phyloP scores from a whole-genome alignment of 140 eudicot genomes.

The Cichorium intybus region DNA sequence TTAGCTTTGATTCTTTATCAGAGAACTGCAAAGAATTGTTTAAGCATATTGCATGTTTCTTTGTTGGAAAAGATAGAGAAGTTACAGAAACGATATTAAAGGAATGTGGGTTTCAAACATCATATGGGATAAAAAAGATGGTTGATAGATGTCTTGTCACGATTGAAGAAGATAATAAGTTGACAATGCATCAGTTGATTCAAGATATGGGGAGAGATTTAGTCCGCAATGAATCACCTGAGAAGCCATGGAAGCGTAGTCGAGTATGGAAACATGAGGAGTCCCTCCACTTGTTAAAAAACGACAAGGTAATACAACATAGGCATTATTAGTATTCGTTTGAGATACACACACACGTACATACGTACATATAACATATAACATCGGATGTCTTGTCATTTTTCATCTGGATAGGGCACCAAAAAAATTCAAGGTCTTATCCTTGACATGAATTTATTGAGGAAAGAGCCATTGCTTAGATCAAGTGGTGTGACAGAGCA shows the following conservation, averaged over 20 bases:
- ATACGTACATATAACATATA: too few species aligned
- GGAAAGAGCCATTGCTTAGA: not conserved
- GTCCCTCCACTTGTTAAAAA: not conserved
- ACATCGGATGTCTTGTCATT: too few species aligned
- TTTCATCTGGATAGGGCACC: conserved; percentile 5
- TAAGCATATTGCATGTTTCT: conserved; percentile 23
- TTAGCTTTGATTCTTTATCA: not conserved
- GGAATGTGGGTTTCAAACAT: not conserved
- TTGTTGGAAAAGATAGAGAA: conserved; percentile 7
- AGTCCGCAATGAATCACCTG: conserved; percentile 9
- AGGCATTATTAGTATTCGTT: not conserved
- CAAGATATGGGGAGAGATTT: conserved; percentile 14
- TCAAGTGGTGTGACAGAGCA: not conserved
- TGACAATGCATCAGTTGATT: conserved; percentile 18
- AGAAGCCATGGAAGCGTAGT: conserved; percentile 9
- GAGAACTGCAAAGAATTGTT: too few species aligned
- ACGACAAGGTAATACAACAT: conserved; percentile 1
- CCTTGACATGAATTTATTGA: not conserved
- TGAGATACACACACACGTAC: too few species aligned
- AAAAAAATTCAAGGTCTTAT: conserved; percentile 1
- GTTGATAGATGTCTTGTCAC: conserved; percentile 5
- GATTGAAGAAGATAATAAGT: not conserved
- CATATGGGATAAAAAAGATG: not conserved
- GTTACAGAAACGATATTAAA: not conserved
- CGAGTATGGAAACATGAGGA: conserved; percentile 4